Conservation (phyloP, 2,329 filamentous ascomycete genomes). For the Sporothrix luriei region DNA sequence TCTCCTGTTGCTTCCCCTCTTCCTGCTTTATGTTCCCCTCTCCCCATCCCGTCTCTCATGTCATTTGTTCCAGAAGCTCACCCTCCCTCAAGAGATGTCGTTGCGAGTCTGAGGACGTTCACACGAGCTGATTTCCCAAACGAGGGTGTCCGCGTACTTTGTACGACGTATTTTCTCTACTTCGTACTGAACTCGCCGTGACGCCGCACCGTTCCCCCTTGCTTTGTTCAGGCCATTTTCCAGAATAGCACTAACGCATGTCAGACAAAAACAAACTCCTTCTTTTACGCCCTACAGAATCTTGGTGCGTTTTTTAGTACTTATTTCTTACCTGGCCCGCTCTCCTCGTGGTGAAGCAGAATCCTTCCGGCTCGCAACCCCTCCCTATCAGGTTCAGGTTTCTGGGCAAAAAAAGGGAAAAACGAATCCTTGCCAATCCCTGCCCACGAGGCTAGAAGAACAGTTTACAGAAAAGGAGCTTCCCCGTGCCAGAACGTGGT, state of each 20-base stretch:
- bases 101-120: not conserved
- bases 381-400: not conserved
- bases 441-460: constrained; percentile 3
- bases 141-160: not conserved
- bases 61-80: not conserved
- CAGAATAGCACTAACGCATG: constrained; percentile 5
- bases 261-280: constrained; percentile 7
- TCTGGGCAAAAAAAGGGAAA: not conserved
- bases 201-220: too few species aligned
- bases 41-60: not conserved
- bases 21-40: not conserved
- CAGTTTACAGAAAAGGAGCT: not conserved
- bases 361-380: not conserved
- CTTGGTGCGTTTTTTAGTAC: not conserved
- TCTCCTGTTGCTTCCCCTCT: not conserved
- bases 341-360: not conserved
- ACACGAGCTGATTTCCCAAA: constrained; percentile 4
- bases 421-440: not conserved
- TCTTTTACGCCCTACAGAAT: constrained; percentile 3
- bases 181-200: too few species aligned
- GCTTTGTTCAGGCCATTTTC: not conserved
- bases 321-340: too few species aligned
- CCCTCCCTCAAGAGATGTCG: not conserved
- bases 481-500: not conserved
- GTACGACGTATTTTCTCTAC: not conserved